Evolutionary conservation across 2,329 filamentous ascomycete species (phyloP), one percentile per base, ranked within the genome.

Genomic region (Rutstroemia sp.): DNA sequence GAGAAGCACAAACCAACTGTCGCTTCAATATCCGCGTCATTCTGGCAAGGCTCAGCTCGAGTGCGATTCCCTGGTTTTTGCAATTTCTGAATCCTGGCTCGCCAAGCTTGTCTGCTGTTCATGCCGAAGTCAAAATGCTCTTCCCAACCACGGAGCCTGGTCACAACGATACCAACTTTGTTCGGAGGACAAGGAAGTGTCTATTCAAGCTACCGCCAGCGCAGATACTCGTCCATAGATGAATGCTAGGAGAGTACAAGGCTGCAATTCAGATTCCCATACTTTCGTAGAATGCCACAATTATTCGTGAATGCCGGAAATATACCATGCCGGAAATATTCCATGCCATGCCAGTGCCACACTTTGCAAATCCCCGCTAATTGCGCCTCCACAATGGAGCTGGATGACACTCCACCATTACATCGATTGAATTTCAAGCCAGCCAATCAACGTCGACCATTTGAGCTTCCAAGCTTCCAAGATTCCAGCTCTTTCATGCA

Each of bases 401-500:
- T 34, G 17, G 39, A 42, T 17, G 39, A 16, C n/a, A 5, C 39
- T 17, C 39, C 39, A 42, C 17, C 30, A 49, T 54, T 49, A 49
- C 37, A 49, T 49, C 37, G 37, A 34, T 42, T 19, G 23, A 44
- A 34, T 23, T 30, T 44, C 19, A 37, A 8, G 42, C 42, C 17
- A 17, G 37, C 52, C 52, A 55, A 55, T 55, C 21, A 19, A 9
- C 41, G 12, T 23, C 14, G 17, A 23, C 34, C 8, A 39, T 53
- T 53, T 30, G 10, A 14, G 48, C 17, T 41, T 34, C 12, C 39
- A 53, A 53, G 49, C 49, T 57, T 57, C 55, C 50, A 54, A 54
- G 55, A 44, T 38, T 51, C 48, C 48, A 21, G 21, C 34, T 51
- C 48, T 39, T 51, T 50, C 30, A 50, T 34, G 30, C 30, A 34